Evolutionary conservation across 805 yeast genomes (phyloP), one percentile per base, ranked within the genome.

Genomic region (Torulaspora microellipsoides): DNA sequence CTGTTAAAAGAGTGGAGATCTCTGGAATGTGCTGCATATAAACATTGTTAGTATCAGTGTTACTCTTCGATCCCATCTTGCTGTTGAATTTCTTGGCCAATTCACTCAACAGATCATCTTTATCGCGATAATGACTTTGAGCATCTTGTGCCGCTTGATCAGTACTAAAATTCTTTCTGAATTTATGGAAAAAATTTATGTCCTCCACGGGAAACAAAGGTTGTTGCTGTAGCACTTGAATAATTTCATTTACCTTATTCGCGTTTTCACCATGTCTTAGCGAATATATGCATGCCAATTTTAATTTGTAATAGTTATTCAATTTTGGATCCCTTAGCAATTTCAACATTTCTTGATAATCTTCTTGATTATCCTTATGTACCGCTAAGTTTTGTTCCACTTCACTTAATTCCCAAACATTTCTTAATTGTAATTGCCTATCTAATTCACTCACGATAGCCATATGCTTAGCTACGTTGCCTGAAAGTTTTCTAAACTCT

Each of bases 1-100:
- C 68, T 9, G 64, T 59, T 34, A 69, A 38, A 3, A 69, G 51
- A 14, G 48, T 48, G 8, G 62, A 57, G 37, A 93, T 65, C 43
- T 86, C 71, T 7, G 99, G 96, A 34, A 78, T 71, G 58, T 90
- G 95, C 67, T 93, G 99, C 83, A 95, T 89, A 67, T 81, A 93
- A 4, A 91, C 78, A 56, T 85, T 85, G 43, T 81, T 83, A 2
- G 75, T 69, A 29, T 72, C 66, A 46, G 63, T 67, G 40, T 66
- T 65, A 3, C 59, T 58, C 29, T 34, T 38, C 5, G 52, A 44
- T 33, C 53, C 58, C 58, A 59, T 55, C 37, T 67, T 65, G 35
- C 55, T 58, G 41, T 64, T 65, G 40, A 65, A 65, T 45, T 56
- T 58, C 34, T 55, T 64, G 1, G 68, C 60, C 20, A 65, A 45